A percentile compares a stretch with the other conserved stretches of the same genome.
phyloP scores from a whole-genome alignment of 805 yeast genomes.

The Lachancea nothofagi region DNA sequence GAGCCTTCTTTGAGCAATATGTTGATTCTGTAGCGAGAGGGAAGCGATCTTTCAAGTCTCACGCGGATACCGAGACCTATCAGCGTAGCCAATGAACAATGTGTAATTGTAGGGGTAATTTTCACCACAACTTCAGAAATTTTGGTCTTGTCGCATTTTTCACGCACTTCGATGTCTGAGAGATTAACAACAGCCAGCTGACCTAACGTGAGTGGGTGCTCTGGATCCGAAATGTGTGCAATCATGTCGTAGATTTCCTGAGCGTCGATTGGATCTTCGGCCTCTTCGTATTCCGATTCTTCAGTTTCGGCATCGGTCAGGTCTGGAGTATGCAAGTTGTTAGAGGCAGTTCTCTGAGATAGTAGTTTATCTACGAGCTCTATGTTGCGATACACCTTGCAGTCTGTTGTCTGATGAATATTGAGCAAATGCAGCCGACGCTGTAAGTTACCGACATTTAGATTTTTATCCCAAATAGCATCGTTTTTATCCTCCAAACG shows the following conservation, averaged over 20 bases:
- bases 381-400: constrained; percentile 25
- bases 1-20: constrained; percentile 84
- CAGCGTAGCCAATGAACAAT: constrained; percentile 91
- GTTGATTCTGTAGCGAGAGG: constrained; percentile 74
- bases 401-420: constrained; percentile 24
- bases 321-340: constrained; percentile 21
- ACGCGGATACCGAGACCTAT: constrained; percentile 94
- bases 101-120: constrained; percentile 97
- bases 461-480: constrained; percentile 16
- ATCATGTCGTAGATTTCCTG: constrained; percentile 88
- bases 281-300: constrained; percentile 24
- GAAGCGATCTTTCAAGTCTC: constrained; percentile 80
- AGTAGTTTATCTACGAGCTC: constrained; percentile 28
- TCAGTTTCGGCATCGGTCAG: constrained; percentile 20
- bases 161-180: constrained; percentile 66
- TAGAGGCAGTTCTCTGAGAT: constrained; percentile 11
- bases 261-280: constrained; percentile 64
- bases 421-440: constrained; percentile 25
- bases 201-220: constrained; percentile 91
- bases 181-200: constrained; percentile 91
- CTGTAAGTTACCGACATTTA: constrained; percentile 13
- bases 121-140: constrained; percentile 73
- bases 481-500: constrained; percentile 37
- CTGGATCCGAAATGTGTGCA: constrained; percentile 89
- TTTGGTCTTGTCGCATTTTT: constrained; percentile 45